Base-by-base conservation (phyloP, 106 monocot genomes). In the Cymbidium sinense region DNA sequence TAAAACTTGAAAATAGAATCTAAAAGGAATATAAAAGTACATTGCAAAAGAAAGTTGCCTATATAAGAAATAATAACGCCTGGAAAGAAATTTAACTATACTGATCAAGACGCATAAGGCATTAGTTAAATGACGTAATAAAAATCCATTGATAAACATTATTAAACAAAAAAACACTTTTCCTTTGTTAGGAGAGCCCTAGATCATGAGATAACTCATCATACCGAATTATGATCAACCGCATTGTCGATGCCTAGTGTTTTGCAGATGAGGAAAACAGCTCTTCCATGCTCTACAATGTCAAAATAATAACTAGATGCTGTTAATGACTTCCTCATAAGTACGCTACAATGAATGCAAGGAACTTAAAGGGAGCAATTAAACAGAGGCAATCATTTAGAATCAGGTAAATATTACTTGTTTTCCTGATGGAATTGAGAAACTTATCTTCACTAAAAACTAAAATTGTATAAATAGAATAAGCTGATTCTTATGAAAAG, bases 211-310 rank as follows among this genome's bases (percentile, higher is more conserved):
- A 13, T 37, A 18, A 29, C 10, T 43, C 28, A 44, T 74, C 74
- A 74, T 74, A 74, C 41, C 74, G 19, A 74, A 58, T 82, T 52
- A 83, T 54, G 33, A 29, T 54, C 79, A 52, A 75, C 69, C 43
- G 21, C 65, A 70, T 85, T 85, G 34, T 75, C 77, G 47, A 85
- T 87, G 43, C 61, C 81, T 43, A 81, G 7, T 29, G 74, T 50
- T 79, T 79, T 44, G 39, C 70, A 79, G 89, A 89, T 55, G 86
- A 29, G 35, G 54, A 76, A 80, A 89, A 61, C 76, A 93, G 61
- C 34, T 89, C 79, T 29, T 89, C 87, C 89, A 93, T 82, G 74
- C 85, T 87, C 89, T 93, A 69, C 67, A 84, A 43, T 78, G 43
- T 52, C 29, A 34, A 78, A 79, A 71, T 33, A 67, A 67, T 33